A percentile compares a stretch with the other conserved stretches of the same genome.
These are phyloP conservation scores for Lentinula sp. DNA, from an alignment of 768 basidiomycete species.

Conservation along the genomic window DNA sequence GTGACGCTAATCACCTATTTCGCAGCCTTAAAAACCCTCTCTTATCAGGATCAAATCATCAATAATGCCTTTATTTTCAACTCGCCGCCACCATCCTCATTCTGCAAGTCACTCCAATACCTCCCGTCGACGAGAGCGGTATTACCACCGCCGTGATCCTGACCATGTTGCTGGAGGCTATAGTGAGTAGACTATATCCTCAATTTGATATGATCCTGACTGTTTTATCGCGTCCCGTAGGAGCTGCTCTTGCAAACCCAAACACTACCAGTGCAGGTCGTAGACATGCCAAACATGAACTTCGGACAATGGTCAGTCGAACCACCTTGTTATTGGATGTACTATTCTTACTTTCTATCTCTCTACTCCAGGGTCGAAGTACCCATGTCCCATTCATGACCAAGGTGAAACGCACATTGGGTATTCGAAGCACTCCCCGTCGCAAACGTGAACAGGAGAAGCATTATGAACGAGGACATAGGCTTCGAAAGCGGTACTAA, in stretches of 20 bases:
- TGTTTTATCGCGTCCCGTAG: conserved; percentile 15
- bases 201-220: neutral
- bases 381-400: conserved; percentile 46
- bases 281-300: conserved; percentile 39
- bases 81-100: conserved; percentile 2
- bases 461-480: neutral
- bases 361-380: conserved; percentile 33
- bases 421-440: conserved; percentile 40
- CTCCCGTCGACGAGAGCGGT: conserved; percentile 10
- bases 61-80: conserved; percentile 15
- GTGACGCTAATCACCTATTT: neutral
- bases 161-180: conserved; percentile 44
- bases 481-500: neutral
- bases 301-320: conserved; percentile 36
- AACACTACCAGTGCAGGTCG: conserved; percentile 40
- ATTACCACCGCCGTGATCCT: conserved; percentile 31
- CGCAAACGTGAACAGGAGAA: conserved; percentile 7
- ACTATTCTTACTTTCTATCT: neutral
- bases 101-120: conserved; percentile 2
- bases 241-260: conserved; percentile 45
- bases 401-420: conserved; percentile 44
- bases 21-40: neutral
- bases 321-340: neutral
- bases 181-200: conserved; percentile 26
- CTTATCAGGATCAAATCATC: neutral